These are phyloP conservation scores for Pseudogymnoascus sp. DNA, from an alignment of 2,329 filamentous ascomycete species.

Conservation along the genomic window DNA sequence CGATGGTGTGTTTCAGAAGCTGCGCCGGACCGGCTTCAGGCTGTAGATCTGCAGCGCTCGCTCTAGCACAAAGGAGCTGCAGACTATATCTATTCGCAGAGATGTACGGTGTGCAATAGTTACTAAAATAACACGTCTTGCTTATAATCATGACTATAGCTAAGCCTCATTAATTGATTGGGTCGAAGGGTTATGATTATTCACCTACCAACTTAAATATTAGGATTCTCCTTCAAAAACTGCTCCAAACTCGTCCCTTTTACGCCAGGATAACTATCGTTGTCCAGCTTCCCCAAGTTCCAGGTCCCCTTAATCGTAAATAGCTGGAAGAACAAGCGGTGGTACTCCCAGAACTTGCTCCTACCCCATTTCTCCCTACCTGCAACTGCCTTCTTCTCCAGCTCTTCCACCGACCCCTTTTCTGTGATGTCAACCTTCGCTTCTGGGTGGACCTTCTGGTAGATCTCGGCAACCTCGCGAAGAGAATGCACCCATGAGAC, in stretches of 20 bases:
- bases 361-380: background rate
- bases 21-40: constrained; percentile 15
- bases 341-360: constrained; percentile 3
- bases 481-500: constrained; percentile 12
- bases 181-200: background rate
- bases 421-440: background rate
- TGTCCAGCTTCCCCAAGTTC: constrained; percentile 1
- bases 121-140: no score
- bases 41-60: constrained; percentile 25
- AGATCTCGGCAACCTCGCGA: background rate
- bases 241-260: background rate
- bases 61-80: background rate
- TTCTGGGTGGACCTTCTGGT: background rate
- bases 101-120: background rate
- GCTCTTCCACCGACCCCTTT: background rate
- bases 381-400: background rate
- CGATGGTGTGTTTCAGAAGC: constrained; percentile 30
- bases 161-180: background rate
- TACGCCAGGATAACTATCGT: background rate
- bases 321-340: constrained; percentile 3
- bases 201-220: background rate
- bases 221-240: background rate
- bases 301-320: constrained; percentile 9
- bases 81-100: background rate
- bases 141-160: background rate